A percentile compares a stretch with the other conserved stretches of the same genome.
phyloP scores from a whole-genome alignment of 768 basidiomycete species.

The Termitomyces sp. region DNA sequence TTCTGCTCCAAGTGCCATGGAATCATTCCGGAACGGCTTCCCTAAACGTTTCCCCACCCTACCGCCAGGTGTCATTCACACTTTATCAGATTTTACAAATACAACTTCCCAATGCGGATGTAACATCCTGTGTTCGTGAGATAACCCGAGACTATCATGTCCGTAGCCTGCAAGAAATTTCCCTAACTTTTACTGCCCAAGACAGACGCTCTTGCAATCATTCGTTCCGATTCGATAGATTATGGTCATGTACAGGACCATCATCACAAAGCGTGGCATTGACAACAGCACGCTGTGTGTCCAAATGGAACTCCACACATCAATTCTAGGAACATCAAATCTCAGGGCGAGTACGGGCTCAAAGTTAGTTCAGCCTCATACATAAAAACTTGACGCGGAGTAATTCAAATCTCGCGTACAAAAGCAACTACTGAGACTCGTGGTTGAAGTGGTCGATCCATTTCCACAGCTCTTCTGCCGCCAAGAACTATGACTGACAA shows the following conservation, averaged over 20 bases:
- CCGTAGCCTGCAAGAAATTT: not conserved
- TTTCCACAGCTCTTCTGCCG: slow-evolving; percentile 2
- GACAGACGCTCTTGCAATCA: not conserved
- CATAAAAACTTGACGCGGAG: not conserved
- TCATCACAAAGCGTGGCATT: no score
- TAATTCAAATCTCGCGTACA: not conserved
- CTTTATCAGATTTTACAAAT: not conserved
- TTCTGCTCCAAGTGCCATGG: not conserved
- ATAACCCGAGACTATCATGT: not conserved
- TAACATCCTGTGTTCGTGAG: not conserved
- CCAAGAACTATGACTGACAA: slow-evolving; percentile 7
- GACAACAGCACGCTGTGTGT: not conserved
- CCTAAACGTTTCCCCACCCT: not conserved
- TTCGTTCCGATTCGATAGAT: not conserved
- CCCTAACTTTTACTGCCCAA: not conserved
- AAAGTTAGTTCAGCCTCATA: not conserved
- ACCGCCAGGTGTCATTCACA: not conserved
- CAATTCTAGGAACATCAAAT: not conserved
- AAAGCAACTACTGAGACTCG: not conserved
- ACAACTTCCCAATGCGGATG: not conserved
- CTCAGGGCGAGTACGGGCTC: not conserved
- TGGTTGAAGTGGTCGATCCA: not conserved
- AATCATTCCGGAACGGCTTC: not conserved
- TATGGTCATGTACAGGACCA: not conserved
- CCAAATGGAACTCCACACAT: not conserved